phyloP scores from a whole-genome alignment of 2,329 filamentous ascomycete genomes.

The Scytalidium lignicola region DNA sequence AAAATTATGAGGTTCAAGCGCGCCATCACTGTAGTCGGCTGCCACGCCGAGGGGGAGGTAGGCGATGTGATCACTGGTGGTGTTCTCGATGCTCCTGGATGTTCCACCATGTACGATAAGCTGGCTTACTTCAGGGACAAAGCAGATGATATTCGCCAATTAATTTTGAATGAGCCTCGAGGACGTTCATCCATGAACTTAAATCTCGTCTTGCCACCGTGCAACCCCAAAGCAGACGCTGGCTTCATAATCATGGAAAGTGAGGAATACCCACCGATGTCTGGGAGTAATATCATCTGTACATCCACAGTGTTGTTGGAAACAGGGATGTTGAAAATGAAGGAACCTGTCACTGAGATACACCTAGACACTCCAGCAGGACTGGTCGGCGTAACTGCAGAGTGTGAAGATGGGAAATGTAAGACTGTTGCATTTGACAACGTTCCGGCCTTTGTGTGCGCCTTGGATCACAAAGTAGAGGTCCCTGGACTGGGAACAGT shows the following conservation, averaged over 20 bases:
- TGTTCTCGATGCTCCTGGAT: constrained; percentile 35
- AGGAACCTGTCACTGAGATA: constrained; percentile 36
- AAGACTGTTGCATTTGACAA: constrained; percentile 40
- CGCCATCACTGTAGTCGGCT: constrained; percentile 25
- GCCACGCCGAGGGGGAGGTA: constrained; percentile 38
- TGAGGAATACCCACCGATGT: constrained; percentile 41
- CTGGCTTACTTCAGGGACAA: constrained; percentile 35
- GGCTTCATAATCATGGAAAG: constrained; percentile 42
- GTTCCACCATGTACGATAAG: constrained; percentile 43
- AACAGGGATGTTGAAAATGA: constrained; percentile 41
- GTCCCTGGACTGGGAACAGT: constrained; percentile 35
- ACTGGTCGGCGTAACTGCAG: constrained; percentile 34
- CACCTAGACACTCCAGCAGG: constrained; percentile 40
- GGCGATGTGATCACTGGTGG: constrained; percentile 45
- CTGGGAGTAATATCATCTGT: constrained; percentile 40
- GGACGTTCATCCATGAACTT: constrained; percentile 35
- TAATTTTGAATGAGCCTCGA: constrained; percentile 41
- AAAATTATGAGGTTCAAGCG: not conserved
- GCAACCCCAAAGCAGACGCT: constrained; percentile 37
- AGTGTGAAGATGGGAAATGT: constrained; percentile 38
- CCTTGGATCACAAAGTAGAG: constrained; percentile 32
- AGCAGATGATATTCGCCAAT: constrained; percentile 34
- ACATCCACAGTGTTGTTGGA: constrained; percentile 40
- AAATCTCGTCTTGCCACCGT: constrained; percentile 38
- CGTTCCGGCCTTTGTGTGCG: constrained; percentile 37